Conservation (phyloP, 2,329 filamentous ascomycete species). For the Penicillium brasilianum region DNA sequence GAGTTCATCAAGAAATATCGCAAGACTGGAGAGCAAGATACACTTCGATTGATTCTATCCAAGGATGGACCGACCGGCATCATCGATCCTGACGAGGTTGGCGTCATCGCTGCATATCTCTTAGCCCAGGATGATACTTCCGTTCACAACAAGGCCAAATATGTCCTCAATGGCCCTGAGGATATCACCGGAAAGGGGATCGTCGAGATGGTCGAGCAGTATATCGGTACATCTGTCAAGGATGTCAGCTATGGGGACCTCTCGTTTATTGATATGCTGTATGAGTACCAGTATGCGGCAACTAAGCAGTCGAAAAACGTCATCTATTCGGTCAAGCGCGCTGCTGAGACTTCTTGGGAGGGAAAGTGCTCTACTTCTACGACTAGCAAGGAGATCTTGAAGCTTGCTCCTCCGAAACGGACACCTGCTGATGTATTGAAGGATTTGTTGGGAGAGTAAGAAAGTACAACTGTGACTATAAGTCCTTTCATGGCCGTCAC, state of each 20-base stretch:
- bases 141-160: conserved; percentile 41
- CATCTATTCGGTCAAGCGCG: conserved; percentile 35
- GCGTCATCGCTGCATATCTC: conserved; percentile 44
- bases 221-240: conserved; percentile 35
- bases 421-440: conserved; percentile 34
- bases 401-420: conserved; percentile 37
- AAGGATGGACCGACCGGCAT: conserved; percentile 39
- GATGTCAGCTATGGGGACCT: conserved; percentile 40
- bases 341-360: conserved; percentile 36
- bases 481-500: no score
- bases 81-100: conserved; percentile 43
- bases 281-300: conserved; percentile 16
- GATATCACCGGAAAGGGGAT: conserved; percentile 46
- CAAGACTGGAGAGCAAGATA: conserved; percentile 39
- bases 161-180: conserved; percentile 49
- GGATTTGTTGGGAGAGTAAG: no score
- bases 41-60: conserved; percentile 35
- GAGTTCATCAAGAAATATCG: conserved; percentile 43
- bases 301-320: conserved; percentile 33
- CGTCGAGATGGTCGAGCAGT: conserved; percentile 43
- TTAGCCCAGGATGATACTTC: conserved; percentile 36
- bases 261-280: conserved; percentile 36
- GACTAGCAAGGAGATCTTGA: conserved; percentile 36
- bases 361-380: conserved; percentile 36
- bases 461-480: no score